phyloP scores from a whole-genome alignment of 768 basidiomycete genomes.

The Collybia sordida region DNA sequence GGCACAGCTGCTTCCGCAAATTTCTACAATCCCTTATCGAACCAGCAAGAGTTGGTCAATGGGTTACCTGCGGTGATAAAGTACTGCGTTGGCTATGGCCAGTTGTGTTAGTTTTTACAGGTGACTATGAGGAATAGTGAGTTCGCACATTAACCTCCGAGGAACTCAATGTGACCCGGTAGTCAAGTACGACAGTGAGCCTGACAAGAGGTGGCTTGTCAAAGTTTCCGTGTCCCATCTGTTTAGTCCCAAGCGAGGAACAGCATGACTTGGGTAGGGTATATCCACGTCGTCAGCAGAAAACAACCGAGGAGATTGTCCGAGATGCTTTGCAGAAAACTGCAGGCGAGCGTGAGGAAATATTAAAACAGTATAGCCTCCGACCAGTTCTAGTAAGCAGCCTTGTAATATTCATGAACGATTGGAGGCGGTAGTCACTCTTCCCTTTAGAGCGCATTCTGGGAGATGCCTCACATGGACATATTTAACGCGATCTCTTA shows the following conservation, averaged over 20 bases:
- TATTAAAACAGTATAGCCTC: conserved; percentile 10
- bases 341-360: neutral
- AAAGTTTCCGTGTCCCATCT: conserved; percentile 36
- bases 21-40: conserved; percentile 24
- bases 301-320: conserved; percentile 7
- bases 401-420: too few species aligned
- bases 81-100: conserved; percentile 9
- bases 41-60: conserved; percentile 15
- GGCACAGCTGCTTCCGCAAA: conserved; percentile 33
- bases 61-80: conserved; percentile 19
- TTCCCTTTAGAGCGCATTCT: conserved; percentile 43
- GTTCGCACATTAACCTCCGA: neutral
- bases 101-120: conserved; percentile 3
- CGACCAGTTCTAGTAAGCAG: conserved; percentile 18
- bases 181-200: too few species aligned
- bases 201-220: too few species aligned
- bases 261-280: conserved; percentile 18
- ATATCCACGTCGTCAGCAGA: conserved; percentile 15
- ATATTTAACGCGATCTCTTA: conserved; percentile 31
- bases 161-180: too few species aligned
- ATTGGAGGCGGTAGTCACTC: too few species aligned
- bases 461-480: conserved; percentile 31
- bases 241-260: conserved; percentile 27
- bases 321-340: neutral
- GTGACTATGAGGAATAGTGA: conserved; percentile 21